Evolutionary conservation across 495 filamentous ascomycete genomes (phyloP), one percentile per base, ranked within the genome.

Genomic region (Aspergillus conjunctus): DNA sequence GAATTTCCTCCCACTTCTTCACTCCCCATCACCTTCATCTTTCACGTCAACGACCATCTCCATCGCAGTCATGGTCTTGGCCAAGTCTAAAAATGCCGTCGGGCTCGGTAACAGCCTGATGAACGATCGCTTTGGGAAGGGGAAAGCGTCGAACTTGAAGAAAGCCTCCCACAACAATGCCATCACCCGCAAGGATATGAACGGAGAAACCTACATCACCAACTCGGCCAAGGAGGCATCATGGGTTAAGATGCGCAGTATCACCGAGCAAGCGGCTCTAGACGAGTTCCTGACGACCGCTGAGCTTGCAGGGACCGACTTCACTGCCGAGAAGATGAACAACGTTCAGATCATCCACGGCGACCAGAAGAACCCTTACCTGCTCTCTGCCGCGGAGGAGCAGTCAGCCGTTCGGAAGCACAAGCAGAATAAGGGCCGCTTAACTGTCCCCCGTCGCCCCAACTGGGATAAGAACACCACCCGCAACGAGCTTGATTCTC

Each of bases 271-370:
- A 77, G 93, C 87, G 58, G 92, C 93, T 39, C 85, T 98, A 53
- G 94, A 98, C 76, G 88, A 91, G 65, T 91, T 91, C 70, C 78
- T 91, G 52, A 86, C 78, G 53, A 97, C 93, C 30, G 93, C 93
- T 63, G 92, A 98, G 76, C 81, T 99, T 64, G 95, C 95, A 18
- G 93, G 92, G 50, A 99, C 95, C 59, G 95, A 99, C 71, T 99
- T 99, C 73, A 96, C 94, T 7, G 95, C 95, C 37, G 94, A 99
- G 82, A 97, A 97, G 81, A 90, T 95, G 84, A 96, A 91, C 74
- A 97, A 93, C 71, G 89, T 98, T 72, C 96, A 97, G 77, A 97
- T 99, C 71, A 97, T 99, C 66, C 93, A 99, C 68, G 86, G 85
- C 55, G 90, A 94, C 71, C 93, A 98, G 77, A 88, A 87, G 73